Evolutionary conservation across 2,329 filamentous ascomycete genomes (phyloP), one percentile per base, ranked within the genome.

Genomic region (Microdochium trichocladiopsis): DNA sequence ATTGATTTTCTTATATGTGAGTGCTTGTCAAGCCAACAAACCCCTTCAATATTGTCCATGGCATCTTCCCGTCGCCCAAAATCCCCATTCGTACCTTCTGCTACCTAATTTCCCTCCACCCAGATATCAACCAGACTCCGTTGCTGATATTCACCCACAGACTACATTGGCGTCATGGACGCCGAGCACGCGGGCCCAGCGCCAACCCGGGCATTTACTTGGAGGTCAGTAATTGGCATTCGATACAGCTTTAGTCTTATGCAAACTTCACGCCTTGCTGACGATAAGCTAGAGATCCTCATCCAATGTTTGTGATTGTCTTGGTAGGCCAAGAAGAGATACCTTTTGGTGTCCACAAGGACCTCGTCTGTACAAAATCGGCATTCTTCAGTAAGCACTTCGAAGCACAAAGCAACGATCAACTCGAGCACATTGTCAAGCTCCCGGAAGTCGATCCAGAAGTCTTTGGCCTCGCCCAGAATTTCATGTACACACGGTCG

Each of bases 311-410:
- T 56, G 76, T 79, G 45, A 76, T 83, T 18, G 63, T 81, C 47
- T 63, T 82, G 1, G 74, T 82, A 25, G 80, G 80, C 0, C 66
- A 70, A 2, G 70, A 79, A 0, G 74, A 80, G 59, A 63, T 64
- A 14, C 78, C 79, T 0, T 84, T 82, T 57, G 78, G 76, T 11
- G 73, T 84, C 12, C 80, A 83, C 55, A 80, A 79, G 54, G 76
- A 83, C 61, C 80, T 82, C 52, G 67, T 84, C 23, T 79, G 76
- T 55, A 68, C 73, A 25, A 75, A 75, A 56, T 82, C 78, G 9
- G 59, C 66, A 2, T 73, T 71, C 58, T 83, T 78, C 58, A 67
- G 67, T 5, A 61, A 69, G 2, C 66, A 75, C 52, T 81, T 83
- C 47, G 63, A 61, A 33, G 61, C 64, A 33, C 54, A 60, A 14